phyloP scores from a whole-genome alignment of 2,329 filamentous ascomycete genomes.

The Fusarium sp. region DNA sequence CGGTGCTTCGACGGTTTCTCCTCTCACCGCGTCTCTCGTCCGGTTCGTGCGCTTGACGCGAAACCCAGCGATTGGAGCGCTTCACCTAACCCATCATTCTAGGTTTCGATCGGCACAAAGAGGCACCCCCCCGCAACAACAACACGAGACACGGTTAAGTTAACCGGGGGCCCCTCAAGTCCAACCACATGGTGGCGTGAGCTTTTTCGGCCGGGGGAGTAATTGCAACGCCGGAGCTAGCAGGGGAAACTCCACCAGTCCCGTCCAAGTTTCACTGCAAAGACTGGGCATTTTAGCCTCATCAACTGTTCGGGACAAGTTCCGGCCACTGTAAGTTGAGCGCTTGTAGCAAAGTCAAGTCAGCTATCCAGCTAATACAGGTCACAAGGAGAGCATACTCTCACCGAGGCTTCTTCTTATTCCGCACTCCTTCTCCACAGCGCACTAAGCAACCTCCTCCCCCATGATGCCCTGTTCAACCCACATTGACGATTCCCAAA shows the following conservation, averaged over 20 bases:
- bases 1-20: conserved; percentile 14
- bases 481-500: conserved; percentile 11
- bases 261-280: not conserved
- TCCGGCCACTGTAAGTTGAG: conserved; percentile 3
- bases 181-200: conserved; percentile 9
- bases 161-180: not conserved
- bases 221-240: conserved; percentile 9
- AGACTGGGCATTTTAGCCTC: not conserved
- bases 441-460: not conserved
- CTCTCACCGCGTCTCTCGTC: conserved; percentile 5
- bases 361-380: not conserved
- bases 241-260: conserved; percentile 2
- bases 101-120: not conserved
- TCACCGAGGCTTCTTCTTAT: not conserved
- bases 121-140: conserved; percentile 1
- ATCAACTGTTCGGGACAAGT: not conserved
- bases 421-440: not conserved
- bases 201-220: conserved; percentile 14
- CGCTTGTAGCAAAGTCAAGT: not conserved
- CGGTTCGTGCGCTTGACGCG: conserved; percentile 36
- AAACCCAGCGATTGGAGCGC: conserved; percentile 29
- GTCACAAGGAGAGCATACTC: not conserved
- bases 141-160: conserved; percentile 27
- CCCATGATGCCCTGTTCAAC: not conserved
- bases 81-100: conserved; percentile 5